These are phyloP conservation scores for Leccinellum luteum DNA, from an alignment of 768 basidiomycete genomes.

Conservation along the genomic window DNA sequence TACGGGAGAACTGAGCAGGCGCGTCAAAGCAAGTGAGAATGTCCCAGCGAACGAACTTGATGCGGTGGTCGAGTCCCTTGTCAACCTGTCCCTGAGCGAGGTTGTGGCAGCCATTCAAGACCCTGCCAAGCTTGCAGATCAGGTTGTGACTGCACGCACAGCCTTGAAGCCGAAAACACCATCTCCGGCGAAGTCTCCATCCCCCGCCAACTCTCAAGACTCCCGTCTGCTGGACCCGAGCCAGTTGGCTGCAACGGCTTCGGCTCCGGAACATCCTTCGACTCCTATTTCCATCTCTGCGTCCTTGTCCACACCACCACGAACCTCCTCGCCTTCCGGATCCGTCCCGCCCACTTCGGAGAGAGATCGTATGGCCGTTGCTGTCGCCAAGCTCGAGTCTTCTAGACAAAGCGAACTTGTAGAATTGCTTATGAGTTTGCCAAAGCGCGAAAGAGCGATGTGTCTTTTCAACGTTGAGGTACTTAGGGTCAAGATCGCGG, in stretches of 20 bases:
- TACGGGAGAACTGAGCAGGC: slow-evolving; percentile 76
- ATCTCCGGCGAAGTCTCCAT: slow-evolving; percentile 50
- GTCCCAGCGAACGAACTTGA: slow-evolving; percentile 59
- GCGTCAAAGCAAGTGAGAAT: slow-evolving; percentile 56
- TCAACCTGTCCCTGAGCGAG: slow-evolving; percentile 68
- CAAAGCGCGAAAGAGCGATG: slow-evolving; percentile 87
- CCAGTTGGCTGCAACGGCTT: slow-evolving; percentile 69
- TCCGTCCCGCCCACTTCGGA: slow-evolving; percentile 65
- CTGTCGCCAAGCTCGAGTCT: slow-evolving; percentile 64
- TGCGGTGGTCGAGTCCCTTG: slow-evolving; percentile 67
- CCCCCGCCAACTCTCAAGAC: slow-evolving; percentile 61
- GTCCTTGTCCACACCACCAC: slow-evolving; percentile 75
- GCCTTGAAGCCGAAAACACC: slow-evolving; percentile 35
- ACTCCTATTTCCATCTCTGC: slow-evolving; percentile 79
- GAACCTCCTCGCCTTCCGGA: slow-evolving; percentile 75
- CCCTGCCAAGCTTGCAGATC: slow-evolving; percentile 58
- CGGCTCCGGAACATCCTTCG: slow-evolving; percentile 87
- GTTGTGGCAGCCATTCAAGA: slow-evolving; percentile 78
- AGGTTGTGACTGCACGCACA: slow-evolving; percentile 46
- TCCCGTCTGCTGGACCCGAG: slow-evolving; percentile 66
- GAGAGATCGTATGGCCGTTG: slow-evolving; percentile 67
- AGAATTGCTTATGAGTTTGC: slow-evolving; percentile 79
- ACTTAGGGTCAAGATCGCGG: slow-evolving; percentile 70
- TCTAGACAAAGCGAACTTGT: slow-evolving; percentile 61
- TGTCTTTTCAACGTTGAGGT: slow-evolving; percentile 87